Conservation (phyloP, 768 basidiomycete genomes). For the Filobasidium wieringae region DNA sequence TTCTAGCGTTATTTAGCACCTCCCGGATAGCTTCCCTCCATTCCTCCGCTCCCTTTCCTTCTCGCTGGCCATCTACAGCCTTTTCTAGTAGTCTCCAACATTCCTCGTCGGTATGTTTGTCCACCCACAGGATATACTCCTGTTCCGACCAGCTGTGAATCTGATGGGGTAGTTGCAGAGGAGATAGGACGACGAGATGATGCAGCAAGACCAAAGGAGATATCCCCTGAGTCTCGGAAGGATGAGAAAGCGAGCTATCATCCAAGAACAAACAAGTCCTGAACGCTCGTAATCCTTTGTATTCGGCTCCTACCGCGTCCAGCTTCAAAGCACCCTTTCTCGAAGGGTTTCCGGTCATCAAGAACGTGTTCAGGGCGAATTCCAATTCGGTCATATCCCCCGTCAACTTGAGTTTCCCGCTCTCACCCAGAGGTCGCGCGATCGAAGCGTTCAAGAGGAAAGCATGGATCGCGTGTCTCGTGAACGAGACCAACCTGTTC, state of each 20-base stretch:
- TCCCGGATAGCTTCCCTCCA: slow-evolving; percentile 50
- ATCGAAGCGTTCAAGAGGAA: slow-evolving; percentile 94
- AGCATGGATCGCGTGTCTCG: slow-evolving; percentile 64
- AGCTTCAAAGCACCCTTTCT: slow-evolving; percentile 55
- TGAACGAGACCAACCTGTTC: slow-evolving; percentile 42
- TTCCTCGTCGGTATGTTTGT: slow-evolving; percentile 75
- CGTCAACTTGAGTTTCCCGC: slow-evolving; percentile 84
- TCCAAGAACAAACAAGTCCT: slow-evolving; percentile 88
- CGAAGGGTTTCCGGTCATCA: slow-evolving; percentile 41
- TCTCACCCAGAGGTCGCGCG: slow-evolving; percentile 77
- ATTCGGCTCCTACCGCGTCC: slow-evolving; percentile 73
- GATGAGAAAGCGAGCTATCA: slow-evolving; percentile 54
- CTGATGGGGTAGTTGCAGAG: slow-evolving; percentile 61
- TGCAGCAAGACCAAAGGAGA: slow-evolving; percentile 70
- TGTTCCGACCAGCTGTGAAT: slow-evolving; percentile 88
- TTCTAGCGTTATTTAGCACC: slow-evolving; percentile 48
- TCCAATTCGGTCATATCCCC: slow-evolving; percentile 95
- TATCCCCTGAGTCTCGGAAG: slow-evolving; percentile 60
- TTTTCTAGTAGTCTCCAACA: slow-evolving; percentile 68
- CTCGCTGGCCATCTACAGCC: slow-evolving; percentile 46
- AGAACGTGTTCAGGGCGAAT: slow-evolving; percentile 74
- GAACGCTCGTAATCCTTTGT: slow-evolving; percentile 70
- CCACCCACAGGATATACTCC: slow-evolving; percentile 93
- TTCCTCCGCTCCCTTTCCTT: slow-evolving; percentile 51
- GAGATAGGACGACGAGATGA: slow-evolving; percentile 83